Conservation (phyloP, 2,329 filamentous ascomycete species). For the Aspergillus sp. region DNA sequence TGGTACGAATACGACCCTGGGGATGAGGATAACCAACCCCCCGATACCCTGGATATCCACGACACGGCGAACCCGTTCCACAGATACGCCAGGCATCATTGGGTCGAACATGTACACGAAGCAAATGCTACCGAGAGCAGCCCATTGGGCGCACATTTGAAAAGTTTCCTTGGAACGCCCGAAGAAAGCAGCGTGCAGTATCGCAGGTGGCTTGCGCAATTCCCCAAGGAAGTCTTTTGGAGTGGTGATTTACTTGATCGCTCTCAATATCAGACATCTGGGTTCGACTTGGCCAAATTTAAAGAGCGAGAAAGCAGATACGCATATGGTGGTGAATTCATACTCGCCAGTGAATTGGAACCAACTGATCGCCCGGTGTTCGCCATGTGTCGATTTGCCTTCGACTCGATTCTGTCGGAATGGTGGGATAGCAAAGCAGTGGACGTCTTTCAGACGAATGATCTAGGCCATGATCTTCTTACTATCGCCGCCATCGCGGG, state of each 20-base stretch:
- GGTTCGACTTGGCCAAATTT: background rate
- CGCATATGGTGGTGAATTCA: too few species aligned
- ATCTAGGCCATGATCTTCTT: conserved; percentile 6
- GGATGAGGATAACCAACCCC: background rate
- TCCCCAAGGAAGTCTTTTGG: too few species aligned
- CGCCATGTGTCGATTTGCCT: conserved; percentile 12
- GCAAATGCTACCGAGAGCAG: conserved; percentile 2
- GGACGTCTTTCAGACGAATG: background rate
- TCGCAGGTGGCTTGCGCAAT: conserved; percentile 1
- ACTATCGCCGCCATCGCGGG: background rate
- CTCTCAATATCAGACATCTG: too few species aligned
- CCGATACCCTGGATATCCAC: too few species aligned
- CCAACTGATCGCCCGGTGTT: background rate
- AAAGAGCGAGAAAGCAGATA: too few species aligned
- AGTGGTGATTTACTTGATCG: too few species aligned
- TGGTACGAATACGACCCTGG: background rate
- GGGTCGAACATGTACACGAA: background rate
- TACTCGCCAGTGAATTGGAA: too few species aligned
- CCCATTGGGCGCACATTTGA: conserved; percentile 1
- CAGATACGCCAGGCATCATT: background rate
- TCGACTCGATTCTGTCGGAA: conserved; percentile 6
- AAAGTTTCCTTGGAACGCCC: conserved; percentile 12
- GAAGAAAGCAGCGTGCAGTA: conserved; percentile 11
- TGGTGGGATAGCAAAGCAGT: conserved; percentile 11
- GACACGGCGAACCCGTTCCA: conserved; percentile 7